phyloP scores from a whole-genome alignment of 2,329 filamentous ascomycete genomes.

The Verticillium nonalfalfae region DNA sequence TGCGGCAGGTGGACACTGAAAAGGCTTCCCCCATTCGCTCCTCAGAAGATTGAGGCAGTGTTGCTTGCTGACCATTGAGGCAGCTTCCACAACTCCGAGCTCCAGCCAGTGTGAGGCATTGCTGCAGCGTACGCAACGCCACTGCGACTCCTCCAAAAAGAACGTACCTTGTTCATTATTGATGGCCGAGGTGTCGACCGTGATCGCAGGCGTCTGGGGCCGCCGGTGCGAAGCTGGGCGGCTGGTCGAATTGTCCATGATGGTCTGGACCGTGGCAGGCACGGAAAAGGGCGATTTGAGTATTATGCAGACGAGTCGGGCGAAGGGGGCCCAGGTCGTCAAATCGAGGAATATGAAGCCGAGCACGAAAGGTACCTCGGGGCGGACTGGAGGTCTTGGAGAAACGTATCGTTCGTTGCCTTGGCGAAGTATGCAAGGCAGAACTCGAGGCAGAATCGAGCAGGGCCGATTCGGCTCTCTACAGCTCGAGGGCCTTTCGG shows the following conservation, averaged over 20 bases:
- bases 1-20: not conserved
- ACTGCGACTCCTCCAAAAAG: not conserved
- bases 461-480: not conserved
- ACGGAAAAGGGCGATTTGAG: not conserved
- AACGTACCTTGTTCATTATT: slow-evolving; percentile 11
- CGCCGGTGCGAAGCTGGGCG: slow-evolving; percentile 3
- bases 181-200: slow-evolving; percentile 11
- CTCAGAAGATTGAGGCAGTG: not conserved
- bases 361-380: not conserved
- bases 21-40: not conserved
- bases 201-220: slow-evolving; percentile 12
- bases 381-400: not conserved
- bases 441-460: not conserved
- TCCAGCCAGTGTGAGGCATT: not conserved
- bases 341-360: not conserved
- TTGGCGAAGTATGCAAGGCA: slow-evolving; percentile 1
- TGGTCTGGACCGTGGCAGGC: not conserved
- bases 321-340: not conserved
- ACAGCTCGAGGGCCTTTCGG: not conserved
- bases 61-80: not conserved
- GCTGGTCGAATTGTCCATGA: not conserved
- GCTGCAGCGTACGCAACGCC: not conserved
- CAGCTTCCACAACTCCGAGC: not conserved
- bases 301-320: not conserved
- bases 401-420: not conserved